Evolutionary conservation across 2,329 filamentous ascomycete genomes (phyloP).

Genomic region (Pyrenophora teres): DNA sequence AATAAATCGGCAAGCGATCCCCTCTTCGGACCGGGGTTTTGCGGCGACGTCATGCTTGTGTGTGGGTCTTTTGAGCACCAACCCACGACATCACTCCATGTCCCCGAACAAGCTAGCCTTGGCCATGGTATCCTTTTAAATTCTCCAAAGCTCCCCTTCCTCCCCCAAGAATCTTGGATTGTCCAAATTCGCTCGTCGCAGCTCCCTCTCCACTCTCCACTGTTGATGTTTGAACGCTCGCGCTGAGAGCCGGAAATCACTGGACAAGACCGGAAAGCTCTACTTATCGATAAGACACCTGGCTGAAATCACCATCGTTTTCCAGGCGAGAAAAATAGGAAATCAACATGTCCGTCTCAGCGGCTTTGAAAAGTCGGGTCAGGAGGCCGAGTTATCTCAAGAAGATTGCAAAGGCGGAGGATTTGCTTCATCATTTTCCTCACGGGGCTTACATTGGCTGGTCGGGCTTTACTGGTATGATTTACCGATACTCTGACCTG

Average conservation of each 20-base stretch:
- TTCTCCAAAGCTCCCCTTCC: constrained; percentile 1
- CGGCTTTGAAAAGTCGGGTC: constrained; percentile 75
- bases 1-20: not conserved
- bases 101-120: constrained; percentile 15
- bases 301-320: not conserved
- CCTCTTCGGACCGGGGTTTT: constrained; percentile 13
- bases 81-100: constrained; percentile 15
- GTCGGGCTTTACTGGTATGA: constrained; percentile 86
- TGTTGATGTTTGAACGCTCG: not conserved
- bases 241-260: constrained; percentile 1
- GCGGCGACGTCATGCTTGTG: constrained; percentile 22
- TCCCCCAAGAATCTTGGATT: not conserved
- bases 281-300: constrained; percentile 16
- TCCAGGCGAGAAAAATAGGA: not conserved
- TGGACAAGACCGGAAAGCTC: not conserved
- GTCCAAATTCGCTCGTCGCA: constrained; percentile 4
- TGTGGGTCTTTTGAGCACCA: constrained; percentile 16
- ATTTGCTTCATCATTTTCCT: constrained; percentile 79
- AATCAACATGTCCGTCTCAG: constrained; percentile 62
- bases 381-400: constrained; percentile 76
- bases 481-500: too few relatives aligned
- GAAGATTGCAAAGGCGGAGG: constrained; percentile 79
- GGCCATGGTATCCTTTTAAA: constrained; percentile 14
- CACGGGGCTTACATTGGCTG: constrained; percentile 87
- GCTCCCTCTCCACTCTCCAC: constrained; percentile 18